Evolutionary conservation across 2,329 filamentous ascomycete species (phyloP), one percentile per base, ranked within the genome.

Genomic region (Exserohilum turcica): DNA sequence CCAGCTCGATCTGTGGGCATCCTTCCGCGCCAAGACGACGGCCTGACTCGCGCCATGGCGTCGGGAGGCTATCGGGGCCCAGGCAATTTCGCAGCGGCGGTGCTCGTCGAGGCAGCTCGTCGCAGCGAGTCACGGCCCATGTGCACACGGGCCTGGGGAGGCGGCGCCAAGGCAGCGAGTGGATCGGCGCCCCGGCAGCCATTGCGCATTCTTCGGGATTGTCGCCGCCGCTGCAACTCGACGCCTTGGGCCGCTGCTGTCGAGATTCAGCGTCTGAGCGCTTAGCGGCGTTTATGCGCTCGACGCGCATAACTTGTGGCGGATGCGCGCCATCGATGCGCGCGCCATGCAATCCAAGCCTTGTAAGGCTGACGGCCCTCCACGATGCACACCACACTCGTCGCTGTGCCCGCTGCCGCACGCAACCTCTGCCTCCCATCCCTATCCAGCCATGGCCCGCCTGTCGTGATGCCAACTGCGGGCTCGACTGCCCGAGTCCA

Each of bases 351-450:
- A 52, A 16, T 38, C 16, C 13, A 40, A 48, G 50, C 43, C 44
- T 45, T 45, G 52, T 54, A 54, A 43, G 52, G 52, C 52, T 54
- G 52, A 54, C 51, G 50, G 35, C n/a, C n/a, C n/a, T n/a, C n/a
- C n/a, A n/a, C n/a, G n/a, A n/a, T n/a, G n/a, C n/a, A n/a, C n/a
- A n/a, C n/a, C n/a, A n/a, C n/a, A n/a, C n/a, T n/a, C n/a, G n/a
- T n/a, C n/a, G n/a, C 36, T 38, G 19, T 32, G 35, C 36, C 36
- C 28, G 28, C 13, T 42, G 6, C 3, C 39, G 12, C 32, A 27
- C 40, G 16, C 40, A 24, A 19, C 10, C 29, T 33, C 28, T 19
- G 19, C 21, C 9, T 8, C 15, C 37, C n/a, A 19, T 27, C 7
- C 15, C 13, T 24, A 45, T 45, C 31, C 43, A 36, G 32, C 19